phyloP scores from a whole-genome alignment of 495 filamentous ascomycete genomes.

The Penicillium desertorum region DNA sequence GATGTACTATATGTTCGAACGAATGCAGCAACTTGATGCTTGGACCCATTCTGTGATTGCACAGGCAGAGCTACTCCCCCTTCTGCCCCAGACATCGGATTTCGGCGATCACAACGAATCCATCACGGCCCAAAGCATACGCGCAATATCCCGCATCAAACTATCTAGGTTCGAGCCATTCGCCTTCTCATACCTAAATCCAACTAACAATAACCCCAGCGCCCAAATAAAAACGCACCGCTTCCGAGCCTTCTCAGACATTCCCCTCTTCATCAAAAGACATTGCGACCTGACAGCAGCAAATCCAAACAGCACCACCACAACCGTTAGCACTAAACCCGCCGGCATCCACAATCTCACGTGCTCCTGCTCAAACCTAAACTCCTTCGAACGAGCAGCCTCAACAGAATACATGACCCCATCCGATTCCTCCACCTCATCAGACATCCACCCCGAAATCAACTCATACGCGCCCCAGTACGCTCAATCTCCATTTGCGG shows the following conservation, averaged over 20 bases:
- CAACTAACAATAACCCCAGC: constrained; percentile 33
- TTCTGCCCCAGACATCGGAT: constrained; percentile 37
- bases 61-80: constrained; percentile 46
- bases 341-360: constrained; percentile 34
- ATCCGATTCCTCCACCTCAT: constrained; percentile 38
- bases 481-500: constrained; percentile 35
- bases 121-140: constrained; percentile 50
- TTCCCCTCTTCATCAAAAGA: constrained; percentile 58
- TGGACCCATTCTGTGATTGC: constrained; percentile 49
- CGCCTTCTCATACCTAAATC: neutral
- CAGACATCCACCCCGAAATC: constrained; percentile 38
- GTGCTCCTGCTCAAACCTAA: constrained; percentile 38
- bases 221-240: constrained; percentile 62
- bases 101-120: constrained; percentile 46
- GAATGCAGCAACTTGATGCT: constrained; percentile 56
- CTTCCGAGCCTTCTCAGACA: constrained; percentile 59
- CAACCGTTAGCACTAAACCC: constrained; percentile 29
- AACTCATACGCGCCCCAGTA: constrained; percentile 26
- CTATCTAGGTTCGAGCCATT: constrained; percentile 47
- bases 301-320: constrained; percentile 27
- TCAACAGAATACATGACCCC: constrained; percentile 41
- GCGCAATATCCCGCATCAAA: constrained; percentile 57
- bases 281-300: constrained; percentile 56
- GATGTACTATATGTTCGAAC: constrained; percentile 49
- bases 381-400: constrained; percentile 35